Evolutionary conservation across 768 basidiomycete species (phyloP), one percentile per base, ranked within the genome.

Genomic region (Naganishia friedmannii): DNA sequence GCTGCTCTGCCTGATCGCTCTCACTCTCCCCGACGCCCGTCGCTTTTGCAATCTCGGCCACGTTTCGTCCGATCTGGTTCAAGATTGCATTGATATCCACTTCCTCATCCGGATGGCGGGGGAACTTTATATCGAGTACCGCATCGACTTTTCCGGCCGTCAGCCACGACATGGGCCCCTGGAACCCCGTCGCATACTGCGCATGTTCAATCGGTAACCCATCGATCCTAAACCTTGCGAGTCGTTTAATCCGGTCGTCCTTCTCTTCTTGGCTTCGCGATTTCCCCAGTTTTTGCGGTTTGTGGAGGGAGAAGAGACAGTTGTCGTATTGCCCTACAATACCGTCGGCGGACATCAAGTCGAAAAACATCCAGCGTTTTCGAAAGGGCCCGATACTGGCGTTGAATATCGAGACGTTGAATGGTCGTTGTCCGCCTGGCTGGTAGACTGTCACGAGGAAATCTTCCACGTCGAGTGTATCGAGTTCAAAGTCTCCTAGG

Each of bases 261-360:
- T 90, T 85, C 78, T 97, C 93, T 75, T 95, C 94, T 29, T 83
- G 83, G 2, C 85, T 71, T 0, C 42, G 42, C 42, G 87, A 88
- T 89, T 96, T 92, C 1, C 94, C 95, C 19, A 97, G 82, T 76
- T 92, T 90, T 73, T 91, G 90, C 51, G 97, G 80, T 80, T 90
- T 92, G 53, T 83, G 96, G 73, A 99, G 78, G 78, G 94, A 97
- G 83, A 96, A 96, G 23, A 99, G 78, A 76, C 96, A 99, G 77
- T 97, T 97, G 79, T 99, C 96, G 73, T 93, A 91, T 79, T 99
- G 96, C 4, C 96, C 96, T 10, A 96, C 95, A 51, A 98, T 90
- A 73, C 90, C 91, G 77, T 97, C 94, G 0, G 96, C 94, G n/a
- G 85, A 86, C 70, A 98, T 82, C 73, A 98, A 88, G 81, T 99